Base-by-base conservation (phyloP, 73 alveolate genomes). In the Uronychia setigera region DNA sequence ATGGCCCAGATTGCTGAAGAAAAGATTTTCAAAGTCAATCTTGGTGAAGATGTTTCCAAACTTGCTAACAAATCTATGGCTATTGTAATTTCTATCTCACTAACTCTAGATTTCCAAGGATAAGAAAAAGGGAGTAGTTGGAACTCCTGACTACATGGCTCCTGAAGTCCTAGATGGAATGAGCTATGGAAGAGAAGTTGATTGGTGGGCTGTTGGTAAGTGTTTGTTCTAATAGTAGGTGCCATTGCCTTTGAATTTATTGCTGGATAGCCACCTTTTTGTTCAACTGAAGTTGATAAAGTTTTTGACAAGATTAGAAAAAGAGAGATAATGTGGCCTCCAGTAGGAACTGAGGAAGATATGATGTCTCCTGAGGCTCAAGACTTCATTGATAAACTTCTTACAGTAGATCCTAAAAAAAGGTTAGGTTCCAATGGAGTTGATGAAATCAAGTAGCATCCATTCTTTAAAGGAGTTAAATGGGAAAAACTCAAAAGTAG, bases 91-190 rank as follows among this genome's bases (percentile, higher is more conserved):
- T 19, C 67, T 46, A 5, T 46, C n/a, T n/a, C n/a, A n/a, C n/a
- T 46, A 46, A 46, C 67, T 19, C 5, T 19, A 46, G 67, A 46
- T 46, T 5, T 5, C 67, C n/a, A 46, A 59, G 26, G 88, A 94
- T 27, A 84, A 93, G 76, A 85, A 92, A 34, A 88, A 93, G 74
- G 95, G 96, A 33, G 91, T 93, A 35, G 88, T 97, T n/a, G 99
- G 99, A 1, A 97, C 99, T 28, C 96, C 98, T 0, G 98, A 95
- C 29, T 97, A 97, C 92, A 88, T 97, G 79, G 99, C 99, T 25
- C 99, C 99, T 11, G 99, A 97, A 88, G 96, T 96, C 81, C 91
- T 97, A 28, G 82, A 81, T 76, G 96, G 93, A 82, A 86, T 79
- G 33, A 94, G 88, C 26, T 98, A 91, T 90, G 92, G 96, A 59